Evolutionary conservation across 2,329 filamentous ascomycete species (phyloP).

Genomic region (Graphilbum fragrans): DNA sequence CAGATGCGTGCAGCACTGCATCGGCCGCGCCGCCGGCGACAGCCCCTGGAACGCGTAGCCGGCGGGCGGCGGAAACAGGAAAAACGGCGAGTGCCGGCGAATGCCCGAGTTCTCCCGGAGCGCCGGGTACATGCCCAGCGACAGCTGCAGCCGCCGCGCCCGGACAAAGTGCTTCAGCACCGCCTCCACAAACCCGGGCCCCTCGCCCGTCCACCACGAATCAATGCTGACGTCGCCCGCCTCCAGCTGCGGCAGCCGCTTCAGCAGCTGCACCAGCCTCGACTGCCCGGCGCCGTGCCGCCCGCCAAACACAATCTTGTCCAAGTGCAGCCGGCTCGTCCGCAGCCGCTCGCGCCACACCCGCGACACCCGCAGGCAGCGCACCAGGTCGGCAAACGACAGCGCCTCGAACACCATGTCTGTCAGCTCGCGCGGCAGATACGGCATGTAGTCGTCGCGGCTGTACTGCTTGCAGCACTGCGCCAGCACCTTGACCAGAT

Average conservation of each 20-base stretch:
- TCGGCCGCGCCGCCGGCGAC: too few species aligned
- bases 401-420: slow-evolving; percentile 6
- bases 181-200: not conserved
- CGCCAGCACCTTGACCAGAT: not conserved
- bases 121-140: too few species aligned
- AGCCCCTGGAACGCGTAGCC: not conserved
- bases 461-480: slow-evolving; percentile 4
- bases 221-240: not conserved
- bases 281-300: too few species aligned
- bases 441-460: slow-evolving; percentile 6
- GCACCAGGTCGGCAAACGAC: slow-evolving; percentile 3
- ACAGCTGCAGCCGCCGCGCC: not conserved
- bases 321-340: slow-evolving; percentile 2
- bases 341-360: not conserved
- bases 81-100: too few species aligned
- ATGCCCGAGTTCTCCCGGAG: too few species aligned
- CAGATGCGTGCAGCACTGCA: too few species aligned
- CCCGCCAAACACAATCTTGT: not conserved
- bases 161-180: not conserved
- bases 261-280: not conserved
- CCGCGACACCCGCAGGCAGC: not conserved
- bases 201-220: not conserved
- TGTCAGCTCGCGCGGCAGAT: slow-evolving; percentile 7
- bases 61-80: too few species aligned
- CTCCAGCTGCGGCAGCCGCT: not conserved